These are phyloP conservation scores for Arachis monticola DNA, from an alignment of 331 rosid species.

Conservation along the genomic window DNA sequence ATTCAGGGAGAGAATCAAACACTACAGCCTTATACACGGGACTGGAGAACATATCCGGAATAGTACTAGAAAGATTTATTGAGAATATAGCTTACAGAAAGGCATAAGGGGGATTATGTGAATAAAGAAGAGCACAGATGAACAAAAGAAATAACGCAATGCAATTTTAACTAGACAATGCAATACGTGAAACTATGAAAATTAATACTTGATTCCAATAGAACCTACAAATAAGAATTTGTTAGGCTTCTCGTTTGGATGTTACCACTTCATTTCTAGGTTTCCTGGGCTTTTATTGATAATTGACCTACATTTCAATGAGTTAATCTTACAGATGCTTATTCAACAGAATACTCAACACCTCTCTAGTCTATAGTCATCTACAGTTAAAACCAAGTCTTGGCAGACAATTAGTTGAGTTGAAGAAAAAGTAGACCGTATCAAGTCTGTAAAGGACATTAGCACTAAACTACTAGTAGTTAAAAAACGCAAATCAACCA, in stretches of 20 bases:
- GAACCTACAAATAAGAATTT: not conserved
- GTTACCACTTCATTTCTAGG: constrained; percentile 1
- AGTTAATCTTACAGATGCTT: not conserved
- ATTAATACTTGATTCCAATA: not conserved
- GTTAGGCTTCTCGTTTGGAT: not conserved
- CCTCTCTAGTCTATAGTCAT: constrained; percentile 2
- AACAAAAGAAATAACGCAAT: not conserved
- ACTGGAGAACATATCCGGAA: not conserved
- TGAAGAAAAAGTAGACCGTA: not conserved
- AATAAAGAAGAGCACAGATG: not conserved
- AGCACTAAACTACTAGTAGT: not conserved
- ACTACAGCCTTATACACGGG: not conserved
- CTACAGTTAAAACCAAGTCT: not conserved
- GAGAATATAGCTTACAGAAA: not conserved
- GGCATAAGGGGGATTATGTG: not conserved
- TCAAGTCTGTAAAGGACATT: not conserved
- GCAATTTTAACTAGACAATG: not conserved
- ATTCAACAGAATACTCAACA: constrained; percentile 1
- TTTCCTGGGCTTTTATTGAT: not conserved
- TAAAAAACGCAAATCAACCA: not conserved
- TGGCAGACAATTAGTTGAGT: not conserved
- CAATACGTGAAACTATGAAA: not conserved
- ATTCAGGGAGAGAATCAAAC: not conserved
- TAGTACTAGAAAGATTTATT: not conserved
- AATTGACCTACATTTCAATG: not conserved